These are phyloP conservation scores for Petunia secreta DNA, from an alignment of 257 asterid genomes.

Conservation along the genomic window DNA sequence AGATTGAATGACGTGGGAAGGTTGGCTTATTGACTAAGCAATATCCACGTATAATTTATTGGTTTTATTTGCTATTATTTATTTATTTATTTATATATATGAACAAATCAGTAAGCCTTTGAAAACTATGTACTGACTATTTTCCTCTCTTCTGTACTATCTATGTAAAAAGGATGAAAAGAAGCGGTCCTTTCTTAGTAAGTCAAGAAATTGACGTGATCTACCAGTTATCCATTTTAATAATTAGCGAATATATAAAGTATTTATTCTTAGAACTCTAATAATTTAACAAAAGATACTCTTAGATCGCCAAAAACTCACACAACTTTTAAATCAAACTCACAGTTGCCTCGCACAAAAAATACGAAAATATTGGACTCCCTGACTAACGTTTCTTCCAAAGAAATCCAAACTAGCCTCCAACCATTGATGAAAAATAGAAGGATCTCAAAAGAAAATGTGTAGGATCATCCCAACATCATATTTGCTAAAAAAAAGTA, in stretches of 20 bases:
- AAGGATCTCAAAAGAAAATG: no score
- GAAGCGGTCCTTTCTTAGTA: not conserved
- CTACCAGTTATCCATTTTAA: not conserved
- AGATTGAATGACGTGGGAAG: not conserved
- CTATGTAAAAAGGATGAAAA: not conserved
- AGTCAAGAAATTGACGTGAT: not conserved
- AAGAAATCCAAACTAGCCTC: no score
- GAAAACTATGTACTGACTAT: no score
- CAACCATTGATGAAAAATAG: no score
- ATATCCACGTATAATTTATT: constrained; percentile 8
- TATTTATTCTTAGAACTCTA: not conserved
- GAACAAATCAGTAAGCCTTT: not conserved
- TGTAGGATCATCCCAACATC: no score
- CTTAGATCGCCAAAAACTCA: not conserved
- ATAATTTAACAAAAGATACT: no score
- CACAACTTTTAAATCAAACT: not conserved
- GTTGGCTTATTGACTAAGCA: not conserved
- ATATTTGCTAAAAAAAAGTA: no score
- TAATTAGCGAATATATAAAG: not conserved
- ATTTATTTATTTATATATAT: not conserved
- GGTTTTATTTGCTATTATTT: not conserved
- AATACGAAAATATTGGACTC: no score
- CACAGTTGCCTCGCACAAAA: no score
- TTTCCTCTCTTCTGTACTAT: no score
- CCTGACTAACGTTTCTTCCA: no score